Base-by-base conservation (phyloP, 2,329 filamentous ascomycete species). In the Fusarium torulosum region DNA sequence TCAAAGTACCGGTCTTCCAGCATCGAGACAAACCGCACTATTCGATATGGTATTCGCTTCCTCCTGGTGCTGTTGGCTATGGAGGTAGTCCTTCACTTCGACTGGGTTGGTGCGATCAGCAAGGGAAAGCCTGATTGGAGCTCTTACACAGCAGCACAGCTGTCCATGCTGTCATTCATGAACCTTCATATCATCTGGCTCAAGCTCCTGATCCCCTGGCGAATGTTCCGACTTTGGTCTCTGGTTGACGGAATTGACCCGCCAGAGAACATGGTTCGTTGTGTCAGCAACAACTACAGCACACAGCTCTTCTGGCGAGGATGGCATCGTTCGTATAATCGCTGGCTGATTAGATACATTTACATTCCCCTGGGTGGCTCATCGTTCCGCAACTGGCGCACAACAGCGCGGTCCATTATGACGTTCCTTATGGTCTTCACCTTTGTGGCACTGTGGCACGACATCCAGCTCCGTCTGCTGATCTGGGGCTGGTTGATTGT, bases 401-500 rank as follows among this genome's bases (percentile, higher is more conserved):
- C 81, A 37, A 78, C 81, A 20, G 88, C 85, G 43, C 82, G 86
- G 17, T 89, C 89, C 0, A 83, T 95, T 4, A 73, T 88, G 51
- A 97, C 95, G 57, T 96, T 93, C 76, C 82, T 96, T 3, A 81
- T 90, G 6, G 92, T 97, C 31, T 99, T 99, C 77, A 97, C 94
- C 0, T 99, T 99, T 74, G 96, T 99, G 23, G 96, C 96, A 0
- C 83, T 99, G 27, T 99, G 96, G 96, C 96, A 99, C 79, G 96
- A 99, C 74, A 97, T 99, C 74, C 91, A 97, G 79, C 86, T 98
- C 29, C 88, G 91, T 11, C 84, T 99, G 38, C 85, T 99, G 31
- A 91, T 97, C 78, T 99, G 96, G 96, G 95, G 96, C 27, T 99
- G 96, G 96, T 85, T 99, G 38, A 89, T 99, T 66, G 94, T 96